Conservation (phyloP, 1,284 basidiomycete genomes). For the Sanghuangporus sanghuang region DNA sequence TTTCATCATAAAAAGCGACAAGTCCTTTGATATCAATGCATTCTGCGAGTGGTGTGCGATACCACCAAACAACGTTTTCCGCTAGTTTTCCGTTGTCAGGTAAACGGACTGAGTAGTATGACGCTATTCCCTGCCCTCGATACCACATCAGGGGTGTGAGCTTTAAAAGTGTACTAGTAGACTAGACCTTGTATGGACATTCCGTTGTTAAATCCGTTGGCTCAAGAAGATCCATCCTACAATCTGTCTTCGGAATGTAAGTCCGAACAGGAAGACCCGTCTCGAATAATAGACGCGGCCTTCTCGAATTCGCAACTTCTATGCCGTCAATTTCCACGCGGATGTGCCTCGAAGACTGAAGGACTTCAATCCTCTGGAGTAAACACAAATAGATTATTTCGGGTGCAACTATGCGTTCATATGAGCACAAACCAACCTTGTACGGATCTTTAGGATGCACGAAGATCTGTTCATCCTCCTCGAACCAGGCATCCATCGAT, state of each 20-base stretch:
- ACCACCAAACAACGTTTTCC: slow-evolving; percentile 59
- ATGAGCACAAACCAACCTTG: slow-evolving; percentile 41
- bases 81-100: slow-evolving; percentile 35
- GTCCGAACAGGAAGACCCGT: slow-evolving; percentile 50
- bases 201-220: slow-evolving; percentile 40
- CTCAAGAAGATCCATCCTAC: slow-evolving; percentile 43
- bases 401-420: neutral
- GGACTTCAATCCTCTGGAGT: slow-evolving; percentile 51
- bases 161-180: neutral
- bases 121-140: slow-evolving; percentile 46
- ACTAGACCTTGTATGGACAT: slow-evolving; percentile 61
- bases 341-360: slow-evolving; percentile 55
- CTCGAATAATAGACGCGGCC: slow-evolving; percentile 53
- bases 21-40: slow-evolving; percentile 47
- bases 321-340: slow-evolving; percentile 55
- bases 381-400: neutral
- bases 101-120: slow-evolving; percentile 49
- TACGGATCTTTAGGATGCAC: slow-evolving; percentile 64
- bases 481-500: slow-evolving; percentile 58
- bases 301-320: slow-evolving; percentile 53
- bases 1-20: slow-evolving; percentile 61
- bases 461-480: slow-evolving; percentile 59
- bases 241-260: slow-evolving; percentile 58
- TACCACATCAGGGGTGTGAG: slow-evolving; percentile 4
- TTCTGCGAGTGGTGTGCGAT: slow-evolving; percentile 46